These are phyloP conservation scores for Cyberlindnera euphorbiiphila DNA, from an alignment of 805 yeast genomes.

Conservation along the genomic window DNA sequence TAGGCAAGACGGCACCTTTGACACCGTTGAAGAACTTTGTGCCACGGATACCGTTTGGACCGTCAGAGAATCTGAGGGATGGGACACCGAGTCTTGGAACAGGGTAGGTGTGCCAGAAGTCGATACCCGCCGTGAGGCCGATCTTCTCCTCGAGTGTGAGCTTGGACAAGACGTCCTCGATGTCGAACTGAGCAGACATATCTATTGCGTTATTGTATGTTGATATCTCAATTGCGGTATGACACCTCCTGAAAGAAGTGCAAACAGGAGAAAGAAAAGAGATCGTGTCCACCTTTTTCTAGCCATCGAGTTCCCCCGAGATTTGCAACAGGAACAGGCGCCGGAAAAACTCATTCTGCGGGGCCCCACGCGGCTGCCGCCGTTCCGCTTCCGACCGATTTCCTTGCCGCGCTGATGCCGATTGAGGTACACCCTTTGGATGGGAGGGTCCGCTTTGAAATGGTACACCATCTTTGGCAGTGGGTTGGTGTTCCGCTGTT, in stretches of 20 bases:
- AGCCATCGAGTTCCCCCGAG: constrained; percentile 3
- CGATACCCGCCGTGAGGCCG: constrained; percentile 30
- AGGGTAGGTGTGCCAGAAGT: constrained; percentile 44
- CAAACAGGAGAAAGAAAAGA: background rate
- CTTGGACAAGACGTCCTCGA: constrained; percentile 17
- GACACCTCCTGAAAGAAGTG: background rate
- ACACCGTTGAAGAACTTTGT: constrained; percentile 48
- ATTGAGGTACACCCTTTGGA: too few relatives aligned
- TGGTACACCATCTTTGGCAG: too few relatives aligned
- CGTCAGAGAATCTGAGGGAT: constrained; percentile 46
- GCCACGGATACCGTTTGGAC: constrained; percentile 64
- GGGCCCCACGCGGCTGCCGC: constrained; percentile 1
- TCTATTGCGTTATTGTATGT: background rate
- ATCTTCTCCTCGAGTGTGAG: constrained; percentile 17
- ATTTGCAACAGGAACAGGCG: background rate
- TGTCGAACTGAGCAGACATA: constrained; percentile 16
- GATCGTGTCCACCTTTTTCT: too few relatives aligned
- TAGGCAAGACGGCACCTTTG: constrained; percentile 54
- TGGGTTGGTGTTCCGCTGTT: too few relatives aligned
- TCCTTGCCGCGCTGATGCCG: too few relatives aligned
- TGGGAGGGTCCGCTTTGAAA: too few relatives aligned
- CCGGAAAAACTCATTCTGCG: background rate
- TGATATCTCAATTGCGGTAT: too few relatives aligned
- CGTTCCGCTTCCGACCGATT: background rate
- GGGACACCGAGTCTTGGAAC: constrained; percentile 37